A percentile compares a stretch with the other conserved stretches of the same genome.
These are phyloP conservation scores for Phyllosticta citrichinensis DNA, from an alignment of 2,329 filamentous ascomycete genomes.

Conservation along the genomic window DNA sequence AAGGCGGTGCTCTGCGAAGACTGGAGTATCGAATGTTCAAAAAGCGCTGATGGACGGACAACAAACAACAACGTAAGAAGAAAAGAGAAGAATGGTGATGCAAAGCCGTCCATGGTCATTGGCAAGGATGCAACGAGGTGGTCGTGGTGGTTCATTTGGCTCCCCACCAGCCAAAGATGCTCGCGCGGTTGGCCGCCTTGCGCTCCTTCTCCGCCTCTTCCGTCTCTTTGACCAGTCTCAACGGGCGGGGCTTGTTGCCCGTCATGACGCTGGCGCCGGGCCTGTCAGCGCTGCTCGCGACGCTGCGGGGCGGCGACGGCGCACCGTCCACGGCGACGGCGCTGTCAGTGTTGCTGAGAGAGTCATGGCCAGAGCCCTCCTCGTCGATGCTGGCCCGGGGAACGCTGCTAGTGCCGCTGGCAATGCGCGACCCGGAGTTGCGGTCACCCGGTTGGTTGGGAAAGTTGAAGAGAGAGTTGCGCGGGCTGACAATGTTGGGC, in stretches of 20 bases:
- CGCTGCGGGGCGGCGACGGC: slow-evolving; percentile 48
- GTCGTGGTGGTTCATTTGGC: not conserved
- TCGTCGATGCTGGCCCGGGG: slow-evolving; percentile 32
- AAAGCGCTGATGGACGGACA: too few species aligned
- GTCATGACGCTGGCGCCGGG: slow-evolving; percentile 33
- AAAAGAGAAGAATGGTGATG: too few species aligned
- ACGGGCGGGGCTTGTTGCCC: slow-evolving; percentile 65
- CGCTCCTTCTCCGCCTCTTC: slow-evolving; percentile 29
- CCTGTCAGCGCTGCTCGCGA: slow-evolving; percentile 24
- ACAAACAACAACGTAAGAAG: too few species aligned
- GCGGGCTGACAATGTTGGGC: slow-evolving; percentile 25
- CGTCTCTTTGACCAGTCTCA: slow-evolving; percentile 76
- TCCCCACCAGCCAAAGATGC: slow-evolving; percentile 23
- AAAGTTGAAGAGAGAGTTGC: slow-evolving; percentile 33
- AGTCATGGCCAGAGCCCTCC: slow-evolving; percentile 14
- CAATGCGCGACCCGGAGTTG: slow-evolving; percentile 37
- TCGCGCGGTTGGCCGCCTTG: slow-evolving; percentile 35
- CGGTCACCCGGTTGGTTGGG: slow-evolving; percentile 42
- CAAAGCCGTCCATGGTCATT: too few species aligned
- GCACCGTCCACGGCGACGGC: slow-evolving; percentile 24
- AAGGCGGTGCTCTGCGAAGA: too few species aligned
- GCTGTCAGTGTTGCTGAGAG: slow-evolving; percentile 21
- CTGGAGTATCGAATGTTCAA: too few species aligned
- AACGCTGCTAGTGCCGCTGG: slow-evolving; percentile 34
- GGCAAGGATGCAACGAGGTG: not conserved